Base-by-base conservation (phyloP, 257 asterid genomes). In the Ocimum tenuiflorum region DNA sequence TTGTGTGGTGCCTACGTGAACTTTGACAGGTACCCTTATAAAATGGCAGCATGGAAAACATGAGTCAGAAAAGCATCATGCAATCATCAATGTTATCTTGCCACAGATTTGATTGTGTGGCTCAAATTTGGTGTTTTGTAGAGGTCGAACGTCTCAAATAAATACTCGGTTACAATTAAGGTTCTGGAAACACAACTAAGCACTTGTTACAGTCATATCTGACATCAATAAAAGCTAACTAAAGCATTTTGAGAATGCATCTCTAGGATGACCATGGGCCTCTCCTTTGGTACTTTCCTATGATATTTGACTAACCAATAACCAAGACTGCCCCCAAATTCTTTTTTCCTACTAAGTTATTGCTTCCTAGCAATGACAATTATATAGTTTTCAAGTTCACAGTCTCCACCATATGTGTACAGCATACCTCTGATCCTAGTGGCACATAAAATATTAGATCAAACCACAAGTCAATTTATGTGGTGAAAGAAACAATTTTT, bases 401-500 rank as follows among this genome's bases (percentile, higher is more conserved):
- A 22, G 39, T 3, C 29, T 3, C 59, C 57, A 51, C 27, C 15
- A 58, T 12, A 46, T 20, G 10, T n/a, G 18, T 61, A 10, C 49
- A 17, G 36, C 29, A 52, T 41, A 38, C 27, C 23, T 51, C 48
- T 24, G 60, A 63, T 42, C 9, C 23, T 13, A 62, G 8, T 12
- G 0, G 27, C 17, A 36, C 4, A 6, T 13, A 12, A 42, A 65
- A n/a, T 33, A 20, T 51, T 39, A 54, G 23, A 31, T 41, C 15
- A 24, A 35, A 15, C 43, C 3, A 31, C n/a, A 8, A 15, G 17
- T 1, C 20, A 50, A 48, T 66, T 6, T 51, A 43, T 51, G 45
- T 36, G 20, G 71, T 60, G 65, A 75, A 66, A 31, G 20, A 61
- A 45, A 5, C 38, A 31, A 53, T 60, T 19, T 60, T 42, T 9